These are phyloP conservation scores for Polytrichum formosum DNA, from an alignment of 225 moss, liverwort and hornwort genomes.

Conservation along the genomic window DNA sequence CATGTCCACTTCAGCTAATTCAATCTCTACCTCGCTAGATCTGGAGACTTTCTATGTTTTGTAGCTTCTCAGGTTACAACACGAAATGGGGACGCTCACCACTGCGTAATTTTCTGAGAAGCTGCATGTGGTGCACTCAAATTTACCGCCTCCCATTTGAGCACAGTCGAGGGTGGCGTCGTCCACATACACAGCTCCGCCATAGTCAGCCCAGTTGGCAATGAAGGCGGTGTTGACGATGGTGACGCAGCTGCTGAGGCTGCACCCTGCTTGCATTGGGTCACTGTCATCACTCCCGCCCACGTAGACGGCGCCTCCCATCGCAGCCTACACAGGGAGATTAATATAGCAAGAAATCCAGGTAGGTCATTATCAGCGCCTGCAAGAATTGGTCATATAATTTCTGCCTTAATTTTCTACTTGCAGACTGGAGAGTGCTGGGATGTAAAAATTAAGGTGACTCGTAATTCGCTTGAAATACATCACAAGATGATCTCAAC, in stretches of 20 bases:
- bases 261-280: slow-evolving; percentile 30
- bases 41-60: too few species aligned
- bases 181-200: slow-evolving; percentile 54
- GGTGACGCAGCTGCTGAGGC: slow-evolving; percentile 41
- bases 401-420: too few species aligned
- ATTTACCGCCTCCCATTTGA: slow-evolving; percentile 12
- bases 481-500: background rate
- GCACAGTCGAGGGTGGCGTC: slow-evolving; percentile 32
- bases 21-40: too few species aligned
- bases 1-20: too few species aligned
- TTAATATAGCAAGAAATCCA: background rate
- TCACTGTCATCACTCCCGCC: slow-evolving; percentile 23
- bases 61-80: too few species aligned
- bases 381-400: too few species aligned
- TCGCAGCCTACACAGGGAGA: slow-evolving; percentile 32
- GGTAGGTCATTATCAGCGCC: too few species aligned
- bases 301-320: slow-evolving; percentile 50
- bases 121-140: slow-evolving; percentile 48
- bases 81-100: slow-evolving; percentile 7
- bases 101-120: slow-evolving; percentile 50
- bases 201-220: slow-evolving; percentile 34
- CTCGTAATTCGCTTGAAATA: background rate
- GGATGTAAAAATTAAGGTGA: background rate
- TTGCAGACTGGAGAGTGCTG: background rate
- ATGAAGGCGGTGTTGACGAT: slow-evolving; percentile 47